Base-by-base conservation (phyloP, 495 filamentous ascomycete genomes). In the Durotheca rogersii region DNA sequence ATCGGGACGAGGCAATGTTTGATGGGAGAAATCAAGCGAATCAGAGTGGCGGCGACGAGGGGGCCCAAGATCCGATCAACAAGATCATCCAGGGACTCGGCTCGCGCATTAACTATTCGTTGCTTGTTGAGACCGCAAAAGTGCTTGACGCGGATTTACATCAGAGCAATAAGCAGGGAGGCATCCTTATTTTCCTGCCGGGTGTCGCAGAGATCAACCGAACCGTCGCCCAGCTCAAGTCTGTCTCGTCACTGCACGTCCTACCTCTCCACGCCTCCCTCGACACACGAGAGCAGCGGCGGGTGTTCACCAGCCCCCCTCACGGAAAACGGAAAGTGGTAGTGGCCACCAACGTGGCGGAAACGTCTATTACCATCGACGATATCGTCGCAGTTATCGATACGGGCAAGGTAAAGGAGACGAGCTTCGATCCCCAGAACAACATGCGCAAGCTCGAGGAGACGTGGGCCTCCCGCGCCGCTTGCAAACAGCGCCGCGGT, bases 361-460 rank as follows among this genome's bases (percentile, higher is more conserved):
- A 98, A 65, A 98, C 93, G 0, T 97, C 93, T 7, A 97, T 98
- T 52, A 98, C 93, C 0, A 98, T 98, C 41, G 88, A 93, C 47
- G 93, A 98, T 60, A 86, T 97, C 25, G 91, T 97, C 9, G 93
- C 90, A 16, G 94, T 98, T 39, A 94, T 98, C 41, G 93, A 98
- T 62, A 90, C 86, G 5, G 93, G 93, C 12, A 82, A 88, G 21
- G 92, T 98, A 15, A 97, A 97, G 66, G 93, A 98, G 69, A 97
- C 91, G 0, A 90, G 85, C 57, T 98, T 91, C 58, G 91, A 96
- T 66, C 83, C 90, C 0, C 83, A 86, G 48, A 91, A 87, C 67
- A 95, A 95, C 66, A 93, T 97, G 82, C 88, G 95, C 32, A 88
- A 88, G 55, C 82, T 98, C 1, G 83, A 89, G 57, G 93, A 98